These are phyloP conservation scores for Allodekkera sacchari DNA, from an alignment of 805 yeast genomes.

Conservation along the genomic window DNA sequence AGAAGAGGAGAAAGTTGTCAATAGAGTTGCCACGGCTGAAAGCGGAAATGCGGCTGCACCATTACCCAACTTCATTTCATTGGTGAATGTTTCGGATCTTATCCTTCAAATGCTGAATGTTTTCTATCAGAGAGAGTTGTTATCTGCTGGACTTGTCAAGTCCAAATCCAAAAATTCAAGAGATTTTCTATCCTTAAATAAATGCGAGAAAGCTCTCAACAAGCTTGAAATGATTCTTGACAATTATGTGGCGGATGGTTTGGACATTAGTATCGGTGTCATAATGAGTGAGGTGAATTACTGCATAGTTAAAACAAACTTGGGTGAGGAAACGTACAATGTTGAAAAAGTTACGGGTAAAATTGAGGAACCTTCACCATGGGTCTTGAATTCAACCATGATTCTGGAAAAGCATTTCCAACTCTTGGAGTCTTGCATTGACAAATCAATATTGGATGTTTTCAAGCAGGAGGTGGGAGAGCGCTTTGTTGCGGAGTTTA, in stretches of 20 bases:
- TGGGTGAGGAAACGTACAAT: conserved; percentile 32
- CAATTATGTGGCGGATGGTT: conserved; percentile 84
- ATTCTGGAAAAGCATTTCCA: conserved; percentile 65
- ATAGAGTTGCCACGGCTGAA: conserved; percentile 2
- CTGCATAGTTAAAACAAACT: conserved; percentile 13
- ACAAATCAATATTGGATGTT: conserved; percentile 79
- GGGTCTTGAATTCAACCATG: conserved; percentile 55
- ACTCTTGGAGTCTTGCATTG: conserved; percentile 73
- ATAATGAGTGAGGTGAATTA: conserved; percentile 62
- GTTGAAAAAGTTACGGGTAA: conserved; percentile 15
- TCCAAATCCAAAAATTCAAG: conserved; percentile 43
- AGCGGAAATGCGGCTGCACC: conserved; percentile 56
- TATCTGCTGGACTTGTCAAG: conserved; percentile 41
- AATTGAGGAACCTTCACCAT: conserved; percentile 36
- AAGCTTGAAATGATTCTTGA: conserved; percentile 76
- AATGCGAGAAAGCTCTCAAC: conserved; percentile 51
- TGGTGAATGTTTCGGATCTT: conserved; percentile 87
- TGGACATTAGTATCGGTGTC: conserved; percentile 87
- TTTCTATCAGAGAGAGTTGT: conserved; percentile 80
- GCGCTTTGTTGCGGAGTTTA: conserved; percentile 66
- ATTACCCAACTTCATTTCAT: conserved; percentile 74
- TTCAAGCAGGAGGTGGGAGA: conserved; percentile 93
- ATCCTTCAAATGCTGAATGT: conserved; percentile 88
- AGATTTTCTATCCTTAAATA: conserved; percentile 73
- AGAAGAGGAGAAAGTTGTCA: conserved; percentile 15